A percentile compares a stretch with the other conserved stretches of the same genome.
Conservation (phyloP, 805 yeast genomes). For the Metschnikowia anglica region DNA sequence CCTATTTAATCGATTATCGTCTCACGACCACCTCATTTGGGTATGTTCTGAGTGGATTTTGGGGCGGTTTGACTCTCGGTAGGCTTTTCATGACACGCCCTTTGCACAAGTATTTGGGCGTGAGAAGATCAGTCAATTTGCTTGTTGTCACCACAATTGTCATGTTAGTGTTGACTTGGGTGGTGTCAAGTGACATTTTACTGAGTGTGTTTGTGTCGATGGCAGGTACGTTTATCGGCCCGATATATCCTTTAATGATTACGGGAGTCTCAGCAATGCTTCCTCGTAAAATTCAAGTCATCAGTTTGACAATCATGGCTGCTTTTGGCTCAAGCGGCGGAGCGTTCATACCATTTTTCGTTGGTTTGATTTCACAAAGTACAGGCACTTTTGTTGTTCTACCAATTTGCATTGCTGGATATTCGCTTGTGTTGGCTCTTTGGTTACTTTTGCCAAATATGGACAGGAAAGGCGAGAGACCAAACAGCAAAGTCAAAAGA, state of each 20-base stretch:
- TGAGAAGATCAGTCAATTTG: conserved; percentile 17
- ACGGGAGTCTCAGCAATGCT: conserved; percentile 22
- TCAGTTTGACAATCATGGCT: conserved; percentile 25
- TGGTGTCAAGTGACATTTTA: conserved; percentile 13
- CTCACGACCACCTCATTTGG: conserved; percentile 21
- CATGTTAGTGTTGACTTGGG: conserved; percentile 22
- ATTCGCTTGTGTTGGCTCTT: conserved; percentile 17
- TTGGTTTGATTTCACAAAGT: conserved; percentile 24
- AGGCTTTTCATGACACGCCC: conserved; percentile 22
- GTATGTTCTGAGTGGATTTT: conserved; percentile 26
- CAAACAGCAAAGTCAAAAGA: conserved; percentile 1
- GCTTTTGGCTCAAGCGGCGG: conserved; percentile 30
- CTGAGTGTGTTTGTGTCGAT: conserved; percentile 22
- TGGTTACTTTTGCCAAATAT: conserved; percentile 23
- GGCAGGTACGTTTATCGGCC: conserved; percentile 24
- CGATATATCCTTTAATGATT: conserved; percentile 26
- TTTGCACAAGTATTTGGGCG: conserved; percentile 20
- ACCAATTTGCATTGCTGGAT: conserved; percentile 24
- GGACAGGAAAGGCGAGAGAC: conserved; percentile 10
- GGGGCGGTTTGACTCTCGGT: conserved; percentile 28
- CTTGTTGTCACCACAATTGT: conserved; percentile 15
- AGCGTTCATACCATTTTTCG: conserved; percentile 25
- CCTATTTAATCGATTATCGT: conserved; percentile 25
- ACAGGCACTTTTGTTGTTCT: conserved; percentile 26
- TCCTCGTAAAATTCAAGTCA: conserved; percentile 26